Base-by-base conservation (phyloP, 768 basidiomycete genomes). In the Lactarius pseudohatsudake region DNA sequence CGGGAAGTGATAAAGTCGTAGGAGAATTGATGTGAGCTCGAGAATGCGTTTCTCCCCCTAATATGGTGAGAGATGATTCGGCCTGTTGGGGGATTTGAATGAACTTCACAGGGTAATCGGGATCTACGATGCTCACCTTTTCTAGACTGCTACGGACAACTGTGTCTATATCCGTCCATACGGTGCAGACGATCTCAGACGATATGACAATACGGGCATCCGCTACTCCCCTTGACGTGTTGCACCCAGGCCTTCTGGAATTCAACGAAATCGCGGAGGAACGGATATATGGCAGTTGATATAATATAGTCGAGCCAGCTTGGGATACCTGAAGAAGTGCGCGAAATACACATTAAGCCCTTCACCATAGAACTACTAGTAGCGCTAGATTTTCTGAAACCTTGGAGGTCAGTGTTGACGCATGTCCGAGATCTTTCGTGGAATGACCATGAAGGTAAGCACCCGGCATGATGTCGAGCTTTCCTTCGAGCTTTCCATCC, bases 371-470 rank as follows among this genome's bases (percentile, higher is more conserved):
- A 26, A 15, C 11, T 26, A n/a, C n/a, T n/a, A n/a, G n/a, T n/a
- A n/a, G 20, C 28, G 32, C 54, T 20, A 55, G 54, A n/a, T n/a
- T n/a, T n/a, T n/a, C n/a, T n/a, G n/a, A n/a, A n/a, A n/a, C n/a
- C n/a, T n/a, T n/a, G n/a, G n/a, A n/a, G n/a, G n/a, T n/a, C n/a
- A n/a, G n/a, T n/a, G n/a, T n/a, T n/a, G n/a, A n/a, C n/a, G n/a
- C n/a, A n/a, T n/a, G n/a, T n/a, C n/a, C n/a, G n/a, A n/a, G n/a
- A n/a, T n/a, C n/a, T 47, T 47, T 62, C 10, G 38, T 81, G 2
- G n/a, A 56, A 63, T 7, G 22, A 47, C 18, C 26, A 26, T 63
- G 43, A 22, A 63, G 62, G 36, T 32, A 57, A 18, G n/a, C 62
- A 22, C 62, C 62, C 10, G 41, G 62, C 62, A 47, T 43, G 2